phyloP scores from a whole-genome alignment of 1,284 basidiomycete species.

The Cutaneotrichosporon curvatum region DNA sequence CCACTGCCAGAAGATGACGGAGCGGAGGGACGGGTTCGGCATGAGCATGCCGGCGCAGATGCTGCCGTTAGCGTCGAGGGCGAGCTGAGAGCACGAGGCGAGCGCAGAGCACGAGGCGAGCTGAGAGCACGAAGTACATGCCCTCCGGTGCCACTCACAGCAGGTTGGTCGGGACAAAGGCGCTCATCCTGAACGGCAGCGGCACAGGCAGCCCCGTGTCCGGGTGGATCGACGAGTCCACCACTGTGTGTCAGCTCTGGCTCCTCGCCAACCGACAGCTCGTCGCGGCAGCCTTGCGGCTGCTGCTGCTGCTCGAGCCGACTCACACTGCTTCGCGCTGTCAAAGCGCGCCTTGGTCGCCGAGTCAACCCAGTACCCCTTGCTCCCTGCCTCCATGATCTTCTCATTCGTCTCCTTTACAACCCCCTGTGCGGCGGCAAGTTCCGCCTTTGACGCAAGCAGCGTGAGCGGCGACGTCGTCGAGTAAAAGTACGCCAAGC shows the following conservation, averaged over 20 bases:
- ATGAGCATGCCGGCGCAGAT: conserved; percentile 47
- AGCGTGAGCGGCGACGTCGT: conserved; percentile 52
- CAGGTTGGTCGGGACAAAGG: conserved; percentile 54
- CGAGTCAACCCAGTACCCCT: conserved; percentile 38
- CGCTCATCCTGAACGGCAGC: conserved; percentile 51
- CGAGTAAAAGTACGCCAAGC: conserved; percentile 50
- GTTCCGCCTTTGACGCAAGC: conserved; percentile 44
- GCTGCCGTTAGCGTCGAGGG: conserved; percentile 7
- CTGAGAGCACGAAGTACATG: background rate
- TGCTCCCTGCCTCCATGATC: conserved; percentile 33
- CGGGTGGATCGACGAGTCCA: conserved; percentile 49
- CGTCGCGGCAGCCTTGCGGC: too few species aligned
- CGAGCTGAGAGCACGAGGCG: background rate
- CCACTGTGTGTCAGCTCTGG: conserved; percentile 27
- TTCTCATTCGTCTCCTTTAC: conserved; percentile 40
- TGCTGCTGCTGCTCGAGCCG: too few species aligned
- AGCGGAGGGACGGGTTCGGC: conserved; percentile 44
- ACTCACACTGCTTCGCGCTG: conserved; percentile 48
- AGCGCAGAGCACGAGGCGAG: background rate
- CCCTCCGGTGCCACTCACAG: conserved; percentile 28
- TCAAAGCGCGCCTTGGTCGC: conserved; percentile 41
- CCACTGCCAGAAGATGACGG: conserved; percentile 53
- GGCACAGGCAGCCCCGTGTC: conserved; percentile 49
- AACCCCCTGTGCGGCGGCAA: conserved; percentile 37
- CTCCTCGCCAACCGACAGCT: background rate